These are phyloP conservation scores for Suhomyces vadensis DNA, from an alignment of 805 yeast genomes.

Conservation along the genomic window DNA sequence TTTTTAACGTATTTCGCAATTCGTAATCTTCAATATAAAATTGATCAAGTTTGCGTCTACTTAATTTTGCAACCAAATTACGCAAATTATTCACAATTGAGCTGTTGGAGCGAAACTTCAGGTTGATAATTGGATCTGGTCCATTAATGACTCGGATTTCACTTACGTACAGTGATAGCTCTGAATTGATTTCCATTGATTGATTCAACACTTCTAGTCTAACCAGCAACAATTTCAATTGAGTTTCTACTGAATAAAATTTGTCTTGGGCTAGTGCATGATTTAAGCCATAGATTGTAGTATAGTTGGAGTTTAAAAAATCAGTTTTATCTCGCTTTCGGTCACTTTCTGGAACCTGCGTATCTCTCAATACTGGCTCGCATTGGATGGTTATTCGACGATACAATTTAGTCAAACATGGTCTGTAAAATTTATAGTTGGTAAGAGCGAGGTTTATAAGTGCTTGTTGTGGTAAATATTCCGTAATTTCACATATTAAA, in stretches of 20 bases:
- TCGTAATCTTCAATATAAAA: constrained; percentile 22
- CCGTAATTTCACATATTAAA: constrained; percentile 8
- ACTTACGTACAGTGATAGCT: constrained; percentile 32
- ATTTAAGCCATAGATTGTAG: constrained; percentile 29
- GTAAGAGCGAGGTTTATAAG: constrained; percentile 34
- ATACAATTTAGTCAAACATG: constrained; percentile 32
- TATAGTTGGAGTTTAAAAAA: constrained; percentile 21
- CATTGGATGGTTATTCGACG: constrained; percentile 22
- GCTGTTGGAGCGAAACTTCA: constrained; percentile 5
- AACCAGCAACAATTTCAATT: constrained; percentile 28
- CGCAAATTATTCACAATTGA: constrained; percentile 3
- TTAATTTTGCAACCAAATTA: constrained; percentile 5
- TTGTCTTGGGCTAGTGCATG: constrained; percentile 8
- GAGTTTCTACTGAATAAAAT: constrained; percentile 17
- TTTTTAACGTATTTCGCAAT: constrained; percentile 14
- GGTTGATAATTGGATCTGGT: not conserved
- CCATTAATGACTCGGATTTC: constrained; percentile 33
- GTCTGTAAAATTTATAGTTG: constrained; percentile 35
- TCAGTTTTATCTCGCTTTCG: constrained; percentile 17
- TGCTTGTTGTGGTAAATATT: constrained; percentile 32
- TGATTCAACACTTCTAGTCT: constrained; percentile 44
- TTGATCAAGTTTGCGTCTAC: constrained; percentile 8
- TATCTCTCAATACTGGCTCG: constrained; percentile 17
- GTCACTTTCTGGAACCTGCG: constrained; percentile 7
- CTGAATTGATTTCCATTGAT: constrained; percentile 34